These are phyloP conservation scores for Globisporangium parvum DNA, from an alignment of 352 stramenopile genomes.

Conservation along the genomic window DNA sequence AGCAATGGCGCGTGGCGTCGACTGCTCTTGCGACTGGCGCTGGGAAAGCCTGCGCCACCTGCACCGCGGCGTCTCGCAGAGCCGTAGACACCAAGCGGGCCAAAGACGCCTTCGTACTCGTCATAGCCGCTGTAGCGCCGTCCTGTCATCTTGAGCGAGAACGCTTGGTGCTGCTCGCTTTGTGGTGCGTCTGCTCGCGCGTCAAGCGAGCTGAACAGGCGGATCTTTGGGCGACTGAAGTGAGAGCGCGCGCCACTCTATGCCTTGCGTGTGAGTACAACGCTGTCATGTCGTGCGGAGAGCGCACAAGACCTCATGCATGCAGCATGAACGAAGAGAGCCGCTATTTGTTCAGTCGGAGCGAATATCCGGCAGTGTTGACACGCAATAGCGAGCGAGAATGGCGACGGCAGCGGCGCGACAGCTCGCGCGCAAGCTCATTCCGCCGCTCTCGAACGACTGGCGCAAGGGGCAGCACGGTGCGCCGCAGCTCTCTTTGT, in stretches of 20 bases:
- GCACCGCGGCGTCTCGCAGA: not conserved
- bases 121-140: slow-evolving; percentile 41
- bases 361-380: not conserved
- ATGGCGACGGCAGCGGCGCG: not conserved
- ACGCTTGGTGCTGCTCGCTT: not conserved
- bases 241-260: no score
- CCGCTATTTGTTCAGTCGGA: not conserved
- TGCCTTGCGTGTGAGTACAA: no score
- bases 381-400: not conserved
- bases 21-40: not conserved
- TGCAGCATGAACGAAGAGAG: no score
- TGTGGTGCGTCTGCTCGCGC: not conserved
- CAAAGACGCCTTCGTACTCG: slow-evolving; percentile 62
- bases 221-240: not conserved
- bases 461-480: slow-evolving; percentile 78
- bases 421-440: slow-evolving; percentile 37
- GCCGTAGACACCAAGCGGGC: slow-evolving; percentile 26
- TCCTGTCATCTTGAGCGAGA: not conserved
- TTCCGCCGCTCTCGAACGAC: slow-evolving; percentile 56
- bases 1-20: not conserved
- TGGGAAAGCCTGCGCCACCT: not conserved
- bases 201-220: not conserved
- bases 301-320: no score
- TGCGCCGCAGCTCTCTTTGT: slow-evolving; percentile 8
- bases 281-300: no score